Conservation (phyloP, 495 filamentous ascomycete species). For the Saxispiralis lemnorum region DNA sequence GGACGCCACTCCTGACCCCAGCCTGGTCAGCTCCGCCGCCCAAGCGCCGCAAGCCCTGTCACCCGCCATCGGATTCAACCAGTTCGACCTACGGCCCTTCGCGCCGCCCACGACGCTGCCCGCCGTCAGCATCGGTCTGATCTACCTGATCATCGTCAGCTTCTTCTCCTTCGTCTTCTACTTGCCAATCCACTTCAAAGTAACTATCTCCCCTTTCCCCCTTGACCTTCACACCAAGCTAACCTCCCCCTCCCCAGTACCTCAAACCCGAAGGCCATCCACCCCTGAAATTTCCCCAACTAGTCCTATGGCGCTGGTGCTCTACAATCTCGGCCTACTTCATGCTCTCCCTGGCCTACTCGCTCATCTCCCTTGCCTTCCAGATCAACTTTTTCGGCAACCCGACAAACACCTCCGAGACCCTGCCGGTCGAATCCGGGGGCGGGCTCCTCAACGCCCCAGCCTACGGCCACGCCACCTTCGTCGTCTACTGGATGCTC, state of each 20-base stretch:
- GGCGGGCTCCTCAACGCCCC: constrained; percentile 31
- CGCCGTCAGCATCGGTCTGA: constrained; percentile 46
- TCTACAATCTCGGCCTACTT: constrained; percentile 47
- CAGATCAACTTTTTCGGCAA: constrained; percentile 38
- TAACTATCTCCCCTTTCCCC: not conserved
- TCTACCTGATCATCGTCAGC: constrained; percentile 56
- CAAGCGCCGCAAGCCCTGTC: constrained; percentile 40
- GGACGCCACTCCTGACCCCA: constrained; percentile 20
- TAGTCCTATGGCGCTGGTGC: constrained; percentile 42
- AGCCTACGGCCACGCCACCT: constrained; percentile 42
- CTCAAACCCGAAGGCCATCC: constrained; percentile 33
- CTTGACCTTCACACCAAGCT: not conserved
- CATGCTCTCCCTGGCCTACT: constrained; percentile 50
- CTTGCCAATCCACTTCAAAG: constrained; percentile 43
- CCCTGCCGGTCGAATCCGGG: constrained; percentile 27
- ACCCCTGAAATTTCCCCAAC: constrained; percentile 41
- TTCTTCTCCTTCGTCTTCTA: constrained; percentile 60
- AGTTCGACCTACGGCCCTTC: constrained; percentile 47
- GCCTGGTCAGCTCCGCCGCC: constrained; percentile 27
- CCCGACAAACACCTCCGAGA: constrained; percentile 18
- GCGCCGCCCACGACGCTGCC: constrained; percentile 36
- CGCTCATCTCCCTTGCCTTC: constrained; percentile 46
- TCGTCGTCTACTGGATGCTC: constrained; percentile 58
- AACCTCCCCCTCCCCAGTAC: constrained; percentile 20
- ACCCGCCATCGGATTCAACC: constrained; percentile 44